These are phyloP conservation scores for Pseudocercospora pini-densiflorae DNA, from an alignment of 2,329 filamentous ascomycete species.

Conservation along the genomic window DNA sequence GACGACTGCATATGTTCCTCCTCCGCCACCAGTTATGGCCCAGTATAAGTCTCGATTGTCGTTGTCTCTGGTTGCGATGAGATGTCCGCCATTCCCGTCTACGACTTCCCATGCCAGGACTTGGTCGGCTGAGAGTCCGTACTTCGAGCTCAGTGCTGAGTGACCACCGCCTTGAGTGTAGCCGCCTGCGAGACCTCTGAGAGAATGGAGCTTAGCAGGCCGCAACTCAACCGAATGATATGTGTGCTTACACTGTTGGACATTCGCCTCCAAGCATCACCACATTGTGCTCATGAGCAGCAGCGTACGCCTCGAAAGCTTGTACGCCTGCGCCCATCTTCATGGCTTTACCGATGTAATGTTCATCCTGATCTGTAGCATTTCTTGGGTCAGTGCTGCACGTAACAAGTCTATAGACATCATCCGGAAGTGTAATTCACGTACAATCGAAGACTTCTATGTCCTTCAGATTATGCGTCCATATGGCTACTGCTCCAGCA, in stretches of 20 bases:
- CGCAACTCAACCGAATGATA: neutral
- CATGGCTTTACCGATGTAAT: constrained; percentile 57
- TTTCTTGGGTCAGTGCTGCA: neutral
- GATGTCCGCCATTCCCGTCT: constrained; percentile 25
- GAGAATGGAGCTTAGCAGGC: neutral
- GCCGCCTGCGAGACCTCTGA: neutral
- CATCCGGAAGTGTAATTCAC: neutral
- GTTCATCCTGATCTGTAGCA: constrained; percentile 4
- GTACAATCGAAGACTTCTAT: constrained; percentile 48
- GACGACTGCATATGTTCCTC: constrained; percentile 49
- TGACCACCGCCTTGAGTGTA: neutral
- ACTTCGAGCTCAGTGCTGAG: neutral
- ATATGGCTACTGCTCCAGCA: constrained; percentile 61
- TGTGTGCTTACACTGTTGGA: constrained; percentile 48
- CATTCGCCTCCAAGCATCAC: constrained; percentile 59
- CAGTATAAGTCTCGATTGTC: constrained; percentile 56
- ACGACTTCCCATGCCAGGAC: constrained; percentile 30
- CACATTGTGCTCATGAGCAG: constrained; percentile 50
- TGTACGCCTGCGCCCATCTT: constrained; percentile 59
- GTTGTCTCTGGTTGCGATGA: constrained; percentile 39
- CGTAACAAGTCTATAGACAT: neutral
- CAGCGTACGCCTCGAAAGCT: constrained; percentile 54
- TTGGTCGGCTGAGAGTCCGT: constrained; percentile 33
- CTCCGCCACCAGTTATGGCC: constrained; percentile 58
- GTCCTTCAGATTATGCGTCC: constrained; percentile 60